Base-by-base conservation (phyloP, 257 asterid species). In the Rubia yunnanensis region DNA sequence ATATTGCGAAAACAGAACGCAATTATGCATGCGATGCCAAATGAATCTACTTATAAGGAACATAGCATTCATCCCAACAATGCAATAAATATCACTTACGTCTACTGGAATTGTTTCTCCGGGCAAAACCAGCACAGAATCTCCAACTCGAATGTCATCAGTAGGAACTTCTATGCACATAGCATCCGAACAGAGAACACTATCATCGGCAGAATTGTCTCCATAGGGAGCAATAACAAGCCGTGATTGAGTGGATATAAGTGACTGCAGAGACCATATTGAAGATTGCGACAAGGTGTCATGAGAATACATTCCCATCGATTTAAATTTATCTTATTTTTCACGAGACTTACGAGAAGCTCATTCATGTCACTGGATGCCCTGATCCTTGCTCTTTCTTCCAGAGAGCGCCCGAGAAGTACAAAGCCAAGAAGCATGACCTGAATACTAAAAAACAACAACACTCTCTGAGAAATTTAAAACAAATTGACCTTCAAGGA, bases 381-480 rank as follows among this genome's bases (percentile, higher is more conserved):
- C 75, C 81, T 84, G 71, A 92, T 80, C 76, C 98, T 84, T 62
- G 96, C 98, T 78, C 95, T 87, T 82, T 92, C 98, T 84, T 89
- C 98, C 55, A 92, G 84, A 26, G 98, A 85, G 75, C 98, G 96
- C 49, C 98, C 97, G 56, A 92, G 81, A 59, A 92, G 84, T 53
- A 89, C 94, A 79, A 92, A 92, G 73, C 98, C 97, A 79, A 92
- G 98, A 92, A 92, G 98, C 98, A 92, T 92, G 84, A 92, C 98
- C 98, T 92, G 98, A 86, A 71, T 79, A 76, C 95, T 89, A 86
- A 79, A 84, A 64, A 75, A 64, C 74, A 78, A 74, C 75, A 85
- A 69, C 66, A 58, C 59, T 68, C 66, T 75, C 74, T 80, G 83
- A 84, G 82, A 72, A 81, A 73, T 72, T 74, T 74, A 70, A n/a